Evolutionary conservation across 2,329 filamentous ascomycete species (phyloP).

Genomic region (Neurospora crassa): DNA sequence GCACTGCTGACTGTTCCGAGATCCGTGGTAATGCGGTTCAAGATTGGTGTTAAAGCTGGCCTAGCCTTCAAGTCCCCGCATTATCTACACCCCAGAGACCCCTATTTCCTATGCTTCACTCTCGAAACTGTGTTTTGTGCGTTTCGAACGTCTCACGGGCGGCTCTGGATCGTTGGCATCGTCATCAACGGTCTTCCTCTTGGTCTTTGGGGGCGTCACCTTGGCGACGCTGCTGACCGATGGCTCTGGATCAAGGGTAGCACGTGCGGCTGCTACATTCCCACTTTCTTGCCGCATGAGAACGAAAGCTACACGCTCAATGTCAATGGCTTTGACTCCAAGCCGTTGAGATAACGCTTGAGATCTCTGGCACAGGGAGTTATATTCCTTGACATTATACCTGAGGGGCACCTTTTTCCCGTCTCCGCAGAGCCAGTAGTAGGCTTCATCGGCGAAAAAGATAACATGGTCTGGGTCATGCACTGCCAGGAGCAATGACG

Average conservation of each 20-base stretch:
- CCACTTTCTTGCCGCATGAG: conserved; percentile 37
- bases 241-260: not conserved
- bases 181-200: not conserved
- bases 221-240: not conserved
- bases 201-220: not conserved
- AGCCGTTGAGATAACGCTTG: conserved; percentile 37
- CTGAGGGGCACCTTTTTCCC: conserved; percentile 46
- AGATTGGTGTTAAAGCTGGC: not conserved
- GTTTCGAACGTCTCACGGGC: not conserved
- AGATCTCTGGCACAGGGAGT: conserved; percentile 37
- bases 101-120: not conserved
- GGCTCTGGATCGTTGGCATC: not conserved
- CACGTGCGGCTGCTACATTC: not conserved
- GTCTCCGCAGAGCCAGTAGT: conserved; percentile 57
- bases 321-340: conserved; percentile 46
- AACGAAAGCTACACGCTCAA: conserved; percentile 65
- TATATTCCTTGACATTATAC: conserved; percentile 63
- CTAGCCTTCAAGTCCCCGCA: not conserved
- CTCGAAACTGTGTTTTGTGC: not conserved
- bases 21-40: not conserved
- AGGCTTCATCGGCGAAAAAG: conserved; percentile 77
- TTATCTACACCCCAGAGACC: not conserved
- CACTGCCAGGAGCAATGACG: conserved; percentile 61
- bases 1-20: conserved; percentile 12
- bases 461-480: conserved; percentile 49